Conservation (phyloP, 2,329 filamentous ascomycete species). For the Trichoderma sp. region DNA sequence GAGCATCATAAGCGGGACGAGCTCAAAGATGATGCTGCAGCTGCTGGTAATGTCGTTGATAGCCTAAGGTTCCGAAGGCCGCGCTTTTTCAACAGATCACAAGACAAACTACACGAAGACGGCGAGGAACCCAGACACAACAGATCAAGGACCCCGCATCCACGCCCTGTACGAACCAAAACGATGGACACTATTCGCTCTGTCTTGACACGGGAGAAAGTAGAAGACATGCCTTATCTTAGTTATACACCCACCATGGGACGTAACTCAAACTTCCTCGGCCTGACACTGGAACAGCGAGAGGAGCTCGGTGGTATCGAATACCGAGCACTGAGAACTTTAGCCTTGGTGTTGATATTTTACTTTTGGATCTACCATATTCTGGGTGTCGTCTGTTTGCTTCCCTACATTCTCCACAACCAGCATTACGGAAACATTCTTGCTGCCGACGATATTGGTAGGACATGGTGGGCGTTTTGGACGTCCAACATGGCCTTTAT, state of each 20-base stretch:
- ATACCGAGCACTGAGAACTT: constrained; percentile 85
- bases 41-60: constrained; percentile 42
- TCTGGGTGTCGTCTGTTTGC: constrained; percentile 69
- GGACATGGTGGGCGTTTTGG: constrained; percentile 91
- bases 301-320: constrained; percentile 97
- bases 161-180: constrained; percentile 41
- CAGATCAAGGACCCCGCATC: constrained; percentile 2
- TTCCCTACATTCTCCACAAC: constrained; percentile 77
- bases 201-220: constrained; percentile 55
- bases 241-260: constrained; percentile 92
- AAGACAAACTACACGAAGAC: constrained; percentile 43
- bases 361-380: constrained; percentile 87
- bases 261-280: constrained; percentile 89
- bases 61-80: constrained; percentile 48
- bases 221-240: constrained; percentile 75
- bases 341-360: constrained; percentile 72
- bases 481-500: constrained; percentile 88
- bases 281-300: constrained; percentile 84
- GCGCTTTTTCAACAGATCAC: constrained; percentile 38
- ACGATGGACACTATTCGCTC: constrained; percentile 62
- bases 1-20: constrained; percentile 42
- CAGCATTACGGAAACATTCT: constrained; percentile 66
- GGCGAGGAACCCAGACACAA: constrained; percentile 27
- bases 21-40: constrained; percentile 45
- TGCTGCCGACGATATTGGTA: constrained; percentile 59